Percentiles rank a stretch among this genome's conserved stretches.
Conservation (phyloP, 768 basidiomycete species). For the Xerocomus spinulosus region DNA sequence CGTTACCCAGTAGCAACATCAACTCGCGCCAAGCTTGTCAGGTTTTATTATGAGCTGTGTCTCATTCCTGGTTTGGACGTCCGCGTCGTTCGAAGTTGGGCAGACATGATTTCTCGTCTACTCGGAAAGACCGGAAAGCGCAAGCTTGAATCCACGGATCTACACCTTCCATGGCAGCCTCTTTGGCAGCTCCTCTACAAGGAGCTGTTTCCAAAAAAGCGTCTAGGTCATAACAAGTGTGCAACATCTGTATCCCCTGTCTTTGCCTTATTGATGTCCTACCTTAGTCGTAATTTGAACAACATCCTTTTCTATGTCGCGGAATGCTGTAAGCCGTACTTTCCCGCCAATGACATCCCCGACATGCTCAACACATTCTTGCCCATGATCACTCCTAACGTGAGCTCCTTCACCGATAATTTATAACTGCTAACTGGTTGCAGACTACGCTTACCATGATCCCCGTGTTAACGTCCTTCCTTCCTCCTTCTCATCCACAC, state of each 20-base stretch:
- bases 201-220: conserved; percentile 70
- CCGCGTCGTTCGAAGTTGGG: conserved; percentile 67
- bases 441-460: conserved; percentile 69
- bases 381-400: conserved; percentile 67
- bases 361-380: conserved; percentile 69
- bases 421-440: conserved; percentile 1
- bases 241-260: conserved; percentile 18
- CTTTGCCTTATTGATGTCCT: conserved; percentile 5
- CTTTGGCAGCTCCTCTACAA: conserved; percentile 72
- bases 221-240: conserved; percentile 56
- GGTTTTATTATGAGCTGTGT: conserved; percentile 75
- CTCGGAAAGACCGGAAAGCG: conserved; percentile 64
- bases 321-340: conserved; percentile 69
- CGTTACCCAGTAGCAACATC: conserved; percentile 70
- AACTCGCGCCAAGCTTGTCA: conserved; percentile 65
- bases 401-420: conserved; percentile 31
- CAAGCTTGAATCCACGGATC: conserved; percentile 62
- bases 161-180: conserved; percentile 68
- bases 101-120: conserved; percentile 71
- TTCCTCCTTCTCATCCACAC: conserved; percentile 62
- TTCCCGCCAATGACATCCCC: conserved; percentile 56
- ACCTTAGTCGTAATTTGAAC: conserved; percentile 52
- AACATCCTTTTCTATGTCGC: conserved; percentile 74
- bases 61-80: conserved; percentile 72
- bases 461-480: conserved; percentile 72